A percentile compares a stretch with the other conserved stretches of the same genome.
Evolutionary conservation across 139 green algal genomes (phyloP).

Genomic region (Marvania coccoides): DNA sequence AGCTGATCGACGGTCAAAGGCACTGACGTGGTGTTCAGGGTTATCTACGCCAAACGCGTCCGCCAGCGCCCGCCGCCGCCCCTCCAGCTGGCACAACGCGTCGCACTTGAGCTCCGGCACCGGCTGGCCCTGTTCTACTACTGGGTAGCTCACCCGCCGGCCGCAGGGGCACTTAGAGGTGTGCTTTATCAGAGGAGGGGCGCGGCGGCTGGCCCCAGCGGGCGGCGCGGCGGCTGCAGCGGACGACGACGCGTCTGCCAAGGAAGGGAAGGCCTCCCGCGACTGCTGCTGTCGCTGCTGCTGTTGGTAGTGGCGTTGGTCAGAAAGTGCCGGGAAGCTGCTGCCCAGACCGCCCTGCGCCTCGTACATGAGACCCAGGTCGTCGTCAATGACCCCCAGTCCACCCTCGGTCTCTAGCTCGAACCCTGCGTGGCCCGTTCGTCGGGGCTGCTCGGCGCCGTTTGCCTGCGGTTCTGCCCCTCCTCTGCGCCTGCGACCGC

Average conservation of each 20-base stretch:
- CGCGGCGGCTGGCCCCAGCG: conserved; percentile 5
- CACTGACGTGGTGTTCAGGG: conserved; percentile 29
- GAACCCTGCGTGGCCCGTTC: conserved; percentile 1
- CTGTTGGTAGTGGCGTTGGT: not conserved
- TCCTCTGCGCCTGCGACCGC: not conserved
- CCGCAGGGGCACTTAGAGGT: conserved; percentile 50
- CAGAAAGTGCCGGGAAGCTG: too few relatives aligned
- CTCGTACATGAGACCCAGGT: conserved; percentile 13
- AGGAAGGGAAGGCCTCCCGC: conserved; percentile 19
- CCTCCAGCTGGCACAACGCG: conserved; percentile 32
- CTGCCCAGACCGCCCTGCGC: too few relatives aligned
- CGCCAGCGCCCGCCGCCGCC: conserved; percentile 35
- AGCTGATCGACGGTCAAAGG: conserved; percentile 32
- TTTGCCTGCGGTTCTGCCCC: not conserved
- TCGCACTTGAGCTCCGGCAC: conserved; percentile 43
- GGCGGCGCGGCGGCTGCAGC: not conserved
- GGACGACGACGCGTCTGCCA: not conserved
- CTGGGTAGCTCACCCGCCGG: conserved; percentile 36
- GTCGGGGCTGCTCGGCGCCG: not conserved
- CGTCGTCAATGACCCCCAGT: conserved; percentile 57
- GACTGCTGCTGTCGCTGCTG: not conserved
- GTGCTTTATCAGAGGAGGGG: conserved; percentile 26
- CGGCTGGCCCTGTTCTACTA: conserved; percentile 32
- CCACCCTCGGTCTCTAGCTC: conserved; percentile 29
- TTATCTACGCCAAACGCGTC: conserved; percentile 57